Evolutionary conservation across 805 yeast species (phyloP), one percentile per base, ranked within the genome.

Genomic region (Pichia cephalocereana): DNA sequence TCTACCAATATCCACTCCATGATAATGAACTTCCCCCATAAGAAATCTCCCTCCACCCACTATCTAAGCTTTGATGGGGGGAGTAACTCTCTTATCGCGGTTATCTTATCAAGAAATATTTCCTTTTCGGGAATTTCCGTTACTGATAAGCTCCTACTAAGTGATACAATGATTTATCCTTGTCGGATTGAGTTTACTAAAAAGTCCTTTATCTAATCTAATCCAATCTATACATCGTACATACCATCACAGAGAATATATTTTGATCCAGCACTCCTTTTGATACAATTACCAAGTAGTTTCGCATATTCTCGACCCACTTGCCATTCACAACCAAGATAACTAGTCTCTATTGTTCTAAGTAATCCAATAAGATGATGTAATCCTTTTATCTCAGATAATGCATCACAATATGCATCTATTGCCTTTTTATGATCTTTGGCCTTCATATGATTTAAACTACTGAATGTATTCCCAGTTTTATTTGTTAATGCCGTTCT

Each of bases 291-390:
- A 40, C 61, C 63, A 43, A 79, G 63, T 50, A 80, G 59, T 43
- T 69, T 65, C 1, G 77, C 65, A 55, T 77, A 76, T 54, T 80
- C 85, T 30, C 69, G 62, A 11, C 82, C 80, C 41, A 76, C 63
- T 49, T 77, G 80, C 82, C 83, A 80, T 41, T 68, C 66, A 52
- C 75, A 65, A 8, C 57, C 58, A 31, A 56, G 54, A 49, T 69
- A 73, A 11, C 65, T 54, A 10, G 61, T 61, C 17, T 69, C 62
- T 46, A 76, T 65, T 41, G 66, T 55, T 42, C 62, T 62, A 45
- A 82, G 57, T 40, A 83, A 57, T 0, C 89, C 49, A 23, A 46
- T 31, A 23, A 46, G 15, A 31, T 46, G 45, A 32, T 46, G 41
- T 86, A 14, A 76, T 76, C 28, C 65, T 23, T 59, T 55, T 10